A percentile compares a stretch with the other conserved stretches of the same genome.
These are phyloP conservation scores for Melastoma malabathricum DNA, from an alignment of 345 rosid genomes.

Conservation along the genomic window DNA sequence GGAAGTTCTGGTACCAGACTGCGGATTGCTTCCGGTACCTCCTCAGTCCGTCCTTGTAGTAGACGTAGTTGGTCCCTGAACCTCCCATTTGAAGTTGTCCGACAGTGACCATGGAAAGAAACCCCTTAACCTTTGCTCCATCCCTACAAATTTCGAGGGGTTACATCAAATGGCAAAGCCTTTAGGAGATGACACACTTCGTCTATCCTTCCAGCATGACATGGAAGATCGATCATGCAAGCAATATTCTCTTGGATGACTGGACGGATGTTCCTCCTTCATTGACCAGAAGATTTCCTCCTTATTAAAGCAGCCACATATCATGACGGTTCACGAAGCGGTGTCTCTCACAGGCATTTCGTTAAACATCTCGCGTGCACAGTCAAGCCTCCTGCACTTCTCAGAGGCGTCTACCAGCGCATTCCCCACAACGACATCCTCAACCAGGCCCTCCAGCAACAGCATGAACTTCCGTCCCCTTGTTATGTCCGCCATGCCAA, in stretches of 20 bases:
- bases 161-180: slow-evolving; percentile 17
- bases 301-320: slow-evolving; percentile 28
- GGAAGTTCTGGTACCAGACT: slow-evolving; percentile 19
- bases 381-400: slow-evolving; percentile 19
- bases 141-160: slow-evolving; percentile 6
- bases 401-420: slow-evolving; percentile 30
- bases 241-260: slow-evolving; percentile 31
- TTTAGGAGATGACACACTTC: slow-evolving; percentile 28
- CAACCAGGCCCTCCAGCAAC: slow-evolving; percentile 14
- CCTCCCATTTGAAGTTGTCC: slow-evolving; percentile 42
- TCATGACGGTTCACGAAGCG: slow-evolving; percentile 41
- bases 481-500: slow-evolving; percentile 29
- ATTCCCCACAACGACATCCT: slow-evolving; percentile 18
- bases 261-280: slow-evolving; percentile 11
- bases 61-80: slow-evolving; percentile 33
- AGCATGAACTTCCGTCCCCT: slow-evolving; percentile 30
- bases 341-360: slow-evolving; percentile 21
- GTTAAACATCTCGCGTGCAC: slow-evolving; percentile 27
- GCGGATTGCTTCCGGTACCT: slow-evolving; percentile 21
- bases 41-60: slow-evolving; percentile 20
- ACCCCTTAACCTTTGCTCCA: slow-evolving; percentile 26
- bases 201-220: slow-evolving; percentile 35
- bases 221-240: slow-evolving; percentile 45
- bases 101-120: slow-evolving; percentile 40
- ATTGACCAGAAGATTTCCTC: slow-evolving; percentile 31